phyloP scores from a whole-genome alignment of 306 rosid species.

The Ormosia emarginata region DNA sequence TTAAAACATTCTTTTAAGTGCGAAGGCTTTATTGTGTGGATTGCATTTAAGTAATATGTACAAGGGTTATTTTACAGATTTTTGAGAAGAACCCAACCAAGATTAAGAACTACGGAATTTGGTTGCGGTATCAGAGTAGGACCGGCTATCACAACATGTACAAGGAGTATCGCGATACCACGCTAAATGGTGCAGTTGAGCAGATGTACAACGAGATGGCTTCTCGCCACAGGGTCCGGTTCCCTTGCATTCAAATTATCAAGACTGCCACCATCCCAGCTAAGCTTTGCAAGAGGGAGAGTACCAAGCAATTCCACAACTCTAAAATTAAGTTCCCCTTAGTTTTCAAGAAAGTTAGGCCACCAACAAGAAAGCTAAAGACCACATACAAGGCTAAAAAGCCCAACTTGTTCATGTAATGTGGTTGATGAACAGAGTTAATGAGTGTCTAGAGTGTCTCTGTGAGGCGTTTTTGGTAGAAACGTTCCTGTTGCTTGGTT shows the following conservation, averaged over 20 bases:
- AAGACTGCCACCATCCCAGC: constrained; percentile 83
- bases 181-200: constrained; percentile 77
- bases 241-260: constrained; percentile 85
- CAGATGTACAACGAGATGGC: constrained; percentile 84
- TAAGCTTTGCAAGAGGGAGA: constrained; percentile 86
- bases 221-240: constrained; percentile 85
- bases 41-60: too few species aligned
- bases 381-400: constrained; percentile 85
- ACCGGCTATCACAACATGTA: constrained; percentile 94
- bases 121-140: constrained; percentile 87
- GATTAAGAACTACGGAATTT: constrained; percentile 78
- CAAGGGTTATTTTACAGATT: constrained; percentile 35
- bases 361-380: constrained; percentile 81
- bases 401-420: constrained; percentile 83
- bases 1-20: not conserved
- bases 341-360: constrained; percentile 76
- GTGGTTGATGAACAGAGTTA: constrained; percentile 21
- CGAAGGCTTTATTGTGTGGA: not conserved
- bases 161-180: constrained; percentile 87
- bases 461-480: constrained; percentile 4
- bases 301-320: constrained; percentile 82
- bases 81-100: constrained; percentile 91
- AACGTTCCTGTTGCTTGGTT: not conserved
- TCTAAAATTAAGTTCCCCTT: constrained; percentile 87
- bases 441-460: not conserved